These are phyloP conservation scores for Jacaranda copaia DNA, from an alignment of 257 asterid species.

Conservation along the genomic window DNA sequence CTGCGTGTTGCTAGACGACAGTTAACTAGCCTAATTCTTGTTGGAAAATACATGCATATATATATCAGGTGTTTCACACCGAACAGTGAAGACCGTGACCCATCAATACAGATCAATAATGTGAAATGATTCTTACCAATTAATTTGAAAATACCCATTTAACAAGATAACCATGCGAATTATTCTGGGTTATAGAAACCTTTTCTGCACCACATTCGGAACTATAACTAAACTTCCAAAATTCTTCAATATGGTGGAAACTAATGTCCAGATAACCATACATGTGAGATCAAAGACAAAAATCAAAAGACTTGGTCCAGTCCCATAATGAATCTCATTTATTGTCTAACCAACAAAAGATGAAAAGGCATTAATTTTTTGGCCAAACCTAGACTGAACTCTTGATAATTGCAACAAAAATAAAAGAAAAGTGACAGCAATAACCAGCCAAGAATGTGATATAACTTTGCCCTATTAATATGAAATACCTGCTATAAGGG, in stretches of 20 bases:
- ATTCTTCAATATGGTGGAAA: background rate
- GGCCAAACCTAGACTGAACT: background rate
- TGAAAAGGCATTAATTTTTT: background rate
- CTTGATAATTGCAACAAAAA: background rate
- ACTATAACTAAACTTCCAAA: background rate
- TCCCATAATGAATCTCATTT: background rate
- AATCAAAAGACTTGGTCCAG: background rate
- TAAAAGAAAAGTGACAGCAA: background rate
- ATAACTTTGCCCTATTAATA: background rate
- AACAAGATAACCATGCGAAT: background rate
- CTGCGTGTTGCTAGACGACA: too few relatives aligned
- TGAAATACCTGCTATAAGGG: conserved; percentile 74
- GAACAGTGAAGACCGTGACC: too few relatives aligned
- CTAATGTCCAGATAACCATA: background rate
- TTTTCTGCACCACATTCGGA: background rate
- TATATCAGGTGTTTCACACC: too few relatives aligned
- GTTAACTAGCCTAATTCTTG: too few relatives aligned
- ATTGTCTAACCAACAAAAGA: background rate
- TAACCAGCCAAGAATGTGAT: background rate
- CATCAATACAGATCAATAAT: too few relatives aligned
- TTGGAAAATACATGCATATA: too few relatives aligned
- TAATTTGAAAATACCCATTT: background rate
- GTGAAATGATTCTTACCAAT: too few relatives aligned
- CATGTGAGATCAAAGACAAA: background rate
- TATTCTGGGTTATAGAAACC: background rate